These are phyloP conservation scores for Pisolithus albus DNA, from an alignment of 768 basidiomycete species.

Conservation along the genomic window DNA sequence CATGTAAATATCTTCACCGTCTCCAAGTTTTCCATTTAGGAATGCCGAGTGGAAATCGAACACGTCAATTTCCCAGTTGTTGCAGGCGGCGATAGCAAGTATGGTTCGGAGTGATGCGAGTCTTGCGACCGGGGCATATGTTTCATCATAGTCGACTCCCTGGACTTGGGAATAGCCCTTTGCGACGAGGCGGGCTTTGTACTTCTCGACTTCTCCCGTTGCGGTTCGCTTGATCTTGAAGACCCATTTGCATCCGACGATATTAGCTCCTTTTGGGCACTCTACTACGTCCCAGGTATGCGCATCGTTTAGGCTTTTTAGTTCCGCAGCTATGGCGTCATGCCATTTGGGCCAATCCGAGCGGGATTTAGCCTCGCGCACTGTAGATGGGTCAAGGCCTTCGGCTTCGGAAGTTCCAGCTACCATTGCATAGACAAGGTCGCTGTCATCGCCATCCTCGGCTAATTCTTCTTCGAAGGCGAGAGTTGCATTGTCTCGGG, in stretches of 20 bases:
- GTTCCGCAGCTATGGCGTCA: conserved; percentile 7
- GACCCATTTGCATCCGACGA: conserved; percentile 31
- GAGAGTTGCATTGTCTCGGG: no score
- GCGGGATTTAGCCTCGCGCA: background rate
- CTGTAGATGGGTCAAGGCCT: background rate
- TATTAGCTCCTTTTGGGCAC: background rate
- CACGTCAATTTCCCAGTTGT: conserved; percentile 32
- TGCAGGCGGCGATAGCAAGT: conserved; percentile 1
- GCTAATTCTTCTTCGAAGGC: background rate
- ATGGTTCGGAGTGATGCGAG: conserved; percentile 1
- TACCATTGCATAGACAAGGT: background rate
- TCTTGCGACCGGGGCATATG: no score
- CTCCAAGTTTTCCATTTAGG: conserved; percentile 32
- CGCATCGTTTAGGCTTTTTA: background rate
- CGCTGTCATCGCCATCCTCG: background rate
- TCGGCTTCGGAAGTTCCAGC: background rate
- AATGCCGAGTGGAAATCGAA: conserved; percentile 39
- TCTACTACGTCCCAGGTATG: conserved; percentile 7
- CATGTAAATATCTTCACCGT: conserved; percentile 24
- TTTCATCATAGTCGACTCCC: no score
- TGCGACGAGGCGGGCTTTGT: conserved; percentile 3
- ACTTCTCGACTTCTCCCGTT: conserved; percentile 23
- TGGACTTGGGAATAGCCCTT: no score
- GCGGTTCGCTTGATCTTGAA: conserved; percentile 35
- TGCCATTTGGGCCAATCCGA: background rate